Evolutionary conservation across 2,329 filamentous ascomycete genomes (phyloP), one percentile per base, ranked within the genome.

Genomic region (Dactylellina parvicollis): DNA sequence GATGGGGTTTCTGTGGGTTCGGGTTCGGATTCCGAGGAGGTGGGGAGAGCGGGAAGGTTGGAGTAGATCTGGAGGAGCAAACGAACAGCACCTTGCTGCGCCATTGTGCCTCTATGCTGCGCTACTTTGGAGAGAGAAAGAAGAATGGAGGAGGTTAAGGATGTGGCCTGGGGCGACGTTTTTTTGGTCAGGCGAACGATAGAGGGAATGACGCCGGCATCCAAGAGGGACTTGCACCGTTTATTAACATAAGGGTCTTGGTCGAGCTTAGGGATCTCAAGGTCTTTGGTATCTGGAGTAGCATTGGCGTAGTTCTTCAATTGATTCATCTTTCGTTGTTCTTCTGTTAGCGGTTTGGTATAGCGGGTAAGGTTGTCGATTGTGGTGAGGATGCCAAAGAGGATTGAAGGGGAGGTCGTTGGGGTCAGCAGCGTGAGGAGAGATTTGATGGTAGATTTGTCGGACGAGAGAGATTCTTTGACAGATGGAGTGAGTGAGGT

Each of bases 271-370:
- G 56, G 62, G n/a, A 67, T 69, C 28, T 74, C 62, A 0, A 56
- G 42, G 20, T 30, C 46, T 18, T 80, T 79, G 1, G 83, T 81
- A 9, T 76, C 59, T n/a, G 86, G 79, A 3, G 89, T 88, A 0
- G 92, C 90, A 79, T 96, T 92, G 12, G 95, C 95, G 78, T 98
- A 99, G 1, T 92, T 92, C 83, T 96, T 97, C 46, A 99, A 86
- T 80, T 99, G 91, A 4, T 87, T 87, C 83, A 99, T 92, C 78
- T 91, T 92, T 82, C 94, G 95, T 78, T 97, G 90, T 80, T 99
- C 95, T 75, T 97, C 94, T 0, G 92, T 89, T 40, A 93, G 84
- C 5, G 84, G 83, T 4, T 92, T 92, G 40, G 87, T 85, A 79
- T 96, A 98, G 28, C 86, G 85, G 12, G 92, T 96, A 56, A 99